Base-by-base conservation (phyloP, 148 eudicot genomes). In the Rhododendron ferrugineum region DNA sequence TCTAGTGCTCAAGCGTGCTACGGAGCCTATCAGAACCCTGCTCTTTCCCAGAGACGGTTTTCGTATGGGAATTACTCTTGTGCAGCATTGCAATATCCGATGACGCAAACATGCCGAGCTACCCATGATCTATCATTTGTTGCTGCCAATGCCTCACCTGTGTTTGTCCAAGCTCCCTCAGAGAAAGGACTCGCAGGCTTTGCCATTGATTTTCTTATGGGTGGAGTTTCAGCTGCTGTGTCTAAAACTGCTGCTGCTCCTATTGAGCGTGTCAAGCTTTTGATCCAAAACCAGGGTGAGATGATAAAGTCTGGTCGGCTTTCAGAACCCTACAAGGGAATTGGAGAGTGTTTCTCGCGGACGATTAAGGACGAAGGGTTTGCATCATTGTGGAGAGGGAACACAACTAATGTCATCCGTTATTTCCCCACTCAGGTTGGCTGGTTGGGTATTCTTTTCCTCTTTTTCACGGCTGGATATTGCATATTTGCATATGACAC, bases 381-480 rank as follows among this genome's bases (percentile, higher is more conserved):
- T 68, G 84, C 20, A 28, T 79, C 92, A 56, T 82, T 90, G 79
- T 90, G 92, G 92, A 87, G 92, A 85, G 92, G 92, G 72, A 90
- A 88, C 85, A 84, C 88, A 10, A 89, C 92, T 56, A 90, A 88
- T 70, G 92, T 90, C 52, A 90, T 90, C 72, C 88, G 92, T 84
- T 90, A 90, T 68, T 88, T 90, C 84, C 92, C 90, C 81, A 88
- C 92, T 81, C 92, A 90, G 92, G 92, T 90, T 81, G 30, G 42
- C 92, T 88, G 92, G 92, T 90, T 81, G 30, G 42, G 54, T 50
- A 50, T 54, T 54, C 13, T 80, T 80, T 36, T 30, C 66, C 66
- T n/a, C 26, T 32, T 37, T 80, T 80, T 13, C 54, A 50, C 0
- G 15, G 54, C 54, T 50, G 54, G 54, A 50, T 50, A 50, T 50